A percentile compares a stretch with the other conserved stretches of the same genome.
Conservation (phyloP, 1,284 basidiomycete species). For the Phlebopus sp. region DNA sequence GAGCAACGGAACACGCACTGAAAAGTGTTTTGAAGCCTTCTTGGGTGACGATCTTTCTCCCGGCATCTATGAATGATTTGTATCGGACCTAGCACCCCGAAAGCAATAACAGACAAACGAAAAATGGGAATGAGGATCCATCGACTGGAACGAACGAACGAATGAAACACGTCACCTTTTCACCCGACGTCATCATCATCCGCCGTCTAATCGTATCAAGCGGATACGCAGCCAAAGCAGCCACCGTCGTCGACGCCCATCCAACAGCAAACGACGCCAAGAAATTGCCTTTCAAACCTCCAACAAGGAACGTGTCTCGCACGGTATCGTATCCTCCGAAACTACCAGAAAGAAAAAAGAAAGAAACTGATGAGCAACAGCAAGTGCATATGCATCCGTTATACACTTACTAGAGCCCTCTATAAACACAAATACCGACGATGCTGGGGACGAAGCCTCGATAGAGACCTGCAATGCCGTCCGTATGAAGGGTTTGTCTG, state of each 20-base stretch:
- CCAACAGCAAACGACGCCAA: slow-evolving; percentile 60
- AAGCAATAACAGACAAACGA: background rate
- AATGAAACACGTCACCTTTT: slow-evolving; percentile 36
- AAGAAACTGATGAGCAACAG: background rate
- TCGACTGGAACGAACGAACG: background rate
- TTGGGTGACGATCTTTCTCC: slow-evolving; percentile 54
- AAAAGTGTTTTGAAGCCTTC: slow-evolving; percentile 64
- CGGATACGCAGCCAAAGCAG: slow-evolving; percentile 63
- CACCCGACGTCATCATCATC: slow-evolving; percentile 75
- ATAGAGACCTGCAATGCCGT: slow-evolving; percentile 54
- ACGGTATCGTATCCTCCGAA: slow-evolving; percentile 54
- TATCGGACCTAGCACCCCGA: slow-evolving; percentile 30
- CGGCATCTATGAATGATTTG: slow-evolving; percentile 61
- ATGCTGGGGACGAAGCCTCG: slow-evolving; percentile 63
- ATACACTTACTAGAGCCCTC: slow-evolving; percentile 48
- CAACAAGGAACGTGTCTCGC: slow-evolving; percentile 52
- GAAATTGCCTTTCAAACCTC: slow-evolving; percentile 58
- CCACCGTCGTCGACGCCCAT: slow-evolving; percentile 54
- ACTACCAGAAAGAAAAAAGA: slow-evolving; percentile 16
- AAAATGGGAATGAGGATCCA: background rate
- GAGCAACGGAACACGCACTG: slow-evolving; percentile 29
- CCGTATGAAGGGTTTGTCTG: slow-evolving; percentile 51
- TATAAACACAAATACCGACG: slow-evolving; percentile 61
- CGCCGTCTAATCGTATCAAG: slow-evolving; percentile 64
- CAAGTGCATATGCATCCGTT: too few relatives aligned